These are phyloP conservation scores for Beta macrorhiza DNA, from an alignment of 179 eudicot genomes.

Conservation along the genomic window DNA sequence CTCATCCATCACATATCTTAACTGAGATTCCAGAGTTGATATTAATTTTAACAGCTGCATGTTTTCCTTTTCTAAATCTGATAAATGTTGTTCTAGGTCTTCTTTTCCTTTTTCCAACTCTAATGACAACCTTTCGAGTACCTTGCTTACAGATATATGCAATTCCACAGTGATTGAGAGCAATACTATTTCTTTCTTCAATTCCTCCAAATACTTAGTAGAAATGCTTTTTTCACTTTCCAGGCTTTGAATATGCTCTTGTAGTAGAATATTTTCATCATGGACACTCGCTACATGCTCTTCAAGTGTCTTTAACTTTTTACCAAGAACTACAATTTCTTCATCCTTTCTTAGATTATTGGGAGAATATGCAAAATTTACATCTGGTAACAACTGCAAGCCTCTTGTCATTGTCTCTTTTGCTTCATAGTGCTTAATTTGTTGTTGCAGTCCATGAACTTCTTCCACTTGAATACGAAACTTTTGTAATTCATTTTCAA, in stretches of 20 bases:
- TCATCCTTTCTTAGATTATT: conserved; percentile 38
- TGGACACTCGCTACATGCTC: conserved; percentile 39
- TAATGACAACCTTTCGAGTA: conserved; percentile 45
- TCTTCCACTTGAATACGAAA: conserved; percentile 32
- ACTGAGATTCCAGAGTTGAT: conserved; percentile 60
- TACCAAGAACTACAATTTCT: conserved; percentile 39
- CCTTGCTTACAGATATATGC: conserved; percentile 48
- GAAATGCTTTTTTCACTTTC: conserved; percentile 42
- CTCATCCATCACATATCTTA: conserved; percentile 50
- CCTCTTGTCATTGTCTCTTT: no score
- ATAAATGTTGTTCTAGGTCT: conserved; percentile 54
- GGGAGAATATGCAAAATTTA: conserved; percentile 17
- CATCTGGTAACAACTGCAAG: background rate
- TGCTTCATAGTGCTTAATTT: no score
- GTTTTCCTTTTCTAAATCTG: conserved; percentile 59
- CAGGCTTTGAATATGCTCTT: conserved; percentile 41
- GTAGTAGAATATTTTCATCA: conserved; percentile 40
- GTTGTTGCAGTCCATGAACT: conserved; percentile 21
- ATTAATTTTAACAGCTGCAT: conserved; percentile 52
- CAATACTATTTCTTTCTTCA: conserved; percentile 38
- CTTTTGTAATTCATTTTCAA: conserved; percentile 40
- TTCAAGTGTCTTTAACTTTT: conserved; percentile 41
- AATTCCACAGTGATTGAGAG: conserved; percentile 46
- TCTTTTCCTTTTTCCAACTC: conserved; percentile 58
- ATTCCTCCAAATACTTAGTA: conserved; percentile 40